A percentile compares a stretch with the other conserved stretches of the same genome.
Evolutionary conservation across 306 rosid species (phyloP).

Genomic region (Castanopsis chinensis): DNA sequence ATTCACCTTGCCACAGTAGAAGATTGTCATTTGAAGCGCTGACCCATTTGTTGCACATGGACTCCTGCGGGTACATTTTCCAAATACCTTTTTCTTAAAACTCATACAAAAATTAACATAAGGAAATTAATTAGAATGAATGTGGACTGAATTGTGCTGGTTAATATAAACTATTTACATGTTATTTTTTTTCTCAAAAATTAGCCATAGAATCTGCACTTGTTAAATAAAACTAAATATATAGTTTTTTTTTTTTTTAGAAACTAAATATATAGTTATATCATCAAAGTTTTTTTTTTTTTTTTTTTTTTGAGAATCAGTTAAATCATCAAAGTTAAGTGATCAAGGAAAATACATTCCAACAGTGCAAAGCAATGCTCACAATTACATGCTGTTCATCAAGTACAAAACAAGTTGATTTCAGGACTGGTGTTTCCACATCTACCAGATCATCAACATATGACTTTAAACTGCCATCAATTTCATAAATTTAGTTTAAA

Average conservation of each 20-base stretch:
- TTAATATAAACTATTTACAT: neutral
- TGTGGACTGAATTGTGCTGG: slow-evolving; percentile 1
- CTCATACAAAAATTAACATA: neutral
- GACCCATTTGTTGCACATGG: slow-evolving; percentile 48
- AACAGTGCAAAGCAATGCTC: neutral
- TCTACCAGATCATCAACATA: neutral
- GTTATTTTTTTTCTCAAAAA: slow-evolving; percentile 12
- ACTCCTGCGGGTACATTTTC: slow-evolving; percentile 53
- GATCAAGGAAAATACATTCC: neutral
- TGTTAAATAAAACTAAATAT: neutral
- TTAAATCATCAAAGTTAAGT: neutral
- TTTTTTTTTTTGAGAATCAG: too few relatives aligned
- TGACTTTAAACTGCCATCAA: neutral
- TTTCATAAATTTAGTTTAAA: neutral
- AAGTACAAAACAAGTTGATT: neutral
- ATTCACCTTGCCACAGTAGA: slow-evolving; percentile 96
- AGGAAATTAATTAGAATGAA: neutral
- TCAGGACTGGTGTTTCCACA: neutral
- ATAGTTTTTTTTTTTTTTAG: neutral
- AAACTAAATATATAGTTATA: neutral
- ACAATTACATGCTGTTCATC: neutral
- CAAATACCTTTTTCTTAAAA: slow-evolving; percentile 12
- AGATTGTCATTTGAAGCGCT: slow-evolving; percentile 83
- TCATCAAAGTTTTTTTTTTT: neutral
- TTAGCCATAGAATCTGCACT: neutral